Base-by-base conservation (phyloP, 176 grass and related monocot species). In the Aegilops umbellulata region DNA sequence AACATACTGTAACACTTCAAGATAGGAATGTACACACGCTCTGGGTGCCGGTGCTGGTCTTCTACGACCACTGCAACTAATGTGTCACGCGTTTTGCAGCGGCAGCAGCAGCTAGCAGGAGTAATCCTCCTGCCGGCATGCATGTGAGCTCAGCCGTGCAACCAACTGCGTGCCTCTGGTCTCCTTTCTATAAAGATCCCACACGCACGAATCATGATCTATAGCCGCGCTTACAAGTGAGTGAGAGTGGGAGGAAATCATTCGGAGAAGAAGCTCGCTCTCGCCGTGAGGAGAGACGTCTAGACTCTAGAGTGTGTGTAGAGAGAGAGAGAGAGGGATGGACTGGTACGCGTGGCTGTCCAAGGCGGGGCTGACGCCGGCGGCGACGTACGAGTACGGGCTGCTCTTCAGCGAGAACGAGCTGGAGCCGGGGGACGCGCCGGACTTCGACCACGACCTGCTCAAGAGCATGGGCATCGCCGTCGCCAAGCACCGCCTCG, bases 401-500 rank as follows among this genome's bases (percentile, higher is more conserved):
- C 86, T 80, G 26, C 79, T 93, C 1, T 94, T 97, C 85, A 81
- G 76, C 82, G 79, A 66, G 25, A 97, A 97, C 84, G 89, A 94
- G 85, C 92, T 97, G 67, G 92, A 94, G 86, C 82, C 84, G 24
- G 79, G 87, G 15, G 94, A 97, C 79, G 79, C 92, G n/a, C 71
- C 69, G 2, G 80, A 94, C 80, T 97, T 97, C 85, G 90, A 97
- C 83, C 94, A 97, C 75, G 94, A 97, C 85, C 91, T 97, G 74
- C 92, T 97, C 78, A 93, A 92, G 86, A 97, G 94, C 92, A 97
- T 97, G 94, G 94, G 94, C 71, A 90, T 97, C 85, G 87, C 86
- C 82, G 61, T 94, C 25, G 94, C 94, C 72, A 97, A 97, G 88
- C 94, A 97, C 92, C 84, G 94, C 39, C 90, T 97, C 22, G 86